Percentiles rank a stretch among this genome's conserved stretches.
These are phyloP conservation scores for Salix suchowensis DNA, from an alignment of 345 rosid species.

Conservation along the genomic window DNA sequence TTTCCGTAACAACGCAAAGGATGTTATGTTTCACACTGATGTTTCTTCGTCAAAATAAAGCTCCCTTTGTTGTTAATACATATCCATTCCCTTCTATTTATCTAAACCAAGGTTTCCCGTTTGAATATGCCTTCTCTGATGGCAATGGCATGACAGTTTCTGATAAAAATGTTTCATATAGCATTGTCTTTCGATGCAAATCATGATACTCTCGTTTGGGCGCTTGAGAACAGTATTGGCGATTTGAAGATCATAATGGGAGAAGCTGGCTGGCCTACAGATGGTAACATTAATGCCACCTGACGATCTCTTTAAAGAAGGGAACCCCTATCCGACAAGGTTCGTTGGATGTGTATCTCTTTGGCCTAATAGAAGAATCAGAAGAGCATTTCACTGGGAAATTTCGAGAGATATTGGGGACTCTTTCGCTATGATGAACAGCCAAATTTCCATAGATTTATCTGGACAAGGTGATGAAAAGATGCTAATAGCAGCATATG, in stretches of 20 bases:
- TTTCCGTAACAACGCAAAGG: conserved; percentile 48
- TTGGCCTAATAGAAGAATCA: conserved; percentile 63
- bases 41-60: conserved; percentile 34
- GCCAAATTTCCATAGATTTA: conserved; percentile 67
- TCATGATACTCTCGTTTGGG: conserved; percentile 66
- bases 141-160: conserved; percentile 14
- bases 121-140: conserved; percentile 58
- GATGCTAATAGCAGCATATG: conserved; percentile 52
- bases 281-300: conserved; percentile 42
- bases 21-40: conserved; percentile 38
- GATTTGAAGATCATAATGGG: conserved; percentile 65
- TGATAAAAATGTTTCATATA: conserved; percentile 42
- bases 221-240: conserved; percentile 41
- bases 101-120: conserved; percentile 52
- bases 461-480: conserved; percentile 49
- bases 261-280: conserved; percentile 96
- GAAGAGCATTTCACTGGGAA: conserved; percentile 71
- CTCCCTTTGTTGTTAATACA: conserved; percentile 79
- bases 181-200: conserved; percentile 77
- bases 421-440: conserved; percentile 66
- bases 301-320: conserved; percentile 52
- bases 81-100: conserved; percentile 83
- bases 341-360: conserved; percentile 52
- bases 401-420: conserved; percentile 91
- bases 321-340: conserved; percentile 71